A percentile compares a stretch with the other conserved stretches of the same genome.
phyloP scores from a whole-genome alignment of 306 rosid genomes.

The Malus fusca region DNA sequence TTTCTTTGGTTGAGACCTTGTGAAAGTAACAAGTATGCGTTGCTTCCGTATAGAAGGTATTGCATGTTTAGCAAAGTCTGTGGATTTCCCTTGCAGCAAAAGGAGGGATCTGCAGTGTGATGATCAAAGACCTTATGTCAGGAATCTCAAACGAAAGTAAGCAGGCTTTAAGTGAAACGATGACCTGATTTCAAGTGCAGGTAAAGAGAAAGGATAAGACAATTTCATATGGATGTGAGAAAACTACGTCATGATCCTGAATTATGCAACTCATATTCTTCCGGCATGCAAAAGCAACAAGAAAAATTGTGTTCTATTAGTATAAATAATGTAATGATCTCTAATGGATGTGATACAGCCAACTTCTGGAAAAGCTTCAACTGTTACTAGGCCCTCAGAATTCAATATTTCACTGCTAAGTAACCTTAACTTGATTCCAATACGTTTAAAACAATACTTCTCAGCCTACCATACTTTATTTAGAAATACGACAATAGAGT shows the following conservation, averaged over 20 bases:
- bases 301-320: neutral
- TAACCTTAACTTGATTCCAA: neutral
- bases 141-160: neutral
- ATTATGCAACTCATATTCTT: neutral
- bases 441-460: neutral
- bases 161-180: neutral
- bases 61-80: constrained; percentile 70
- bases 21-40: constrained; percentile 68
- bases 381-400: neutral
- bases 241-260: neutral
- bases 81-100: constrained; percentile 65
- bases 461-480: neutral
- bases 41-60: constrained; percentile 72
- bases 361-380: neutral
- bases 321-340: neutral
- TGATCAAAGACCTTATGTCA: constrained; percentile 9
- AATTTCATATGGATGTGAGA: neutral
- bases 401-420: neutral
- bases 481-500: neutral
- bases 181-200: neutral
- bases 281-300: constrained; percentile 1
- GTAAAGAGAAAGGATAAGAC: neutral
- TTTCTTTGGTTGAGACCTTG: constrained; percentile 63
- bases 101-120: constrained; percentile 52
- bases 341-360: neutral